phyloP scores from a whole-genome alignment of 2,329 filamentous ascomycete genomes.

The Fusarium protoensiforme region DNA sequence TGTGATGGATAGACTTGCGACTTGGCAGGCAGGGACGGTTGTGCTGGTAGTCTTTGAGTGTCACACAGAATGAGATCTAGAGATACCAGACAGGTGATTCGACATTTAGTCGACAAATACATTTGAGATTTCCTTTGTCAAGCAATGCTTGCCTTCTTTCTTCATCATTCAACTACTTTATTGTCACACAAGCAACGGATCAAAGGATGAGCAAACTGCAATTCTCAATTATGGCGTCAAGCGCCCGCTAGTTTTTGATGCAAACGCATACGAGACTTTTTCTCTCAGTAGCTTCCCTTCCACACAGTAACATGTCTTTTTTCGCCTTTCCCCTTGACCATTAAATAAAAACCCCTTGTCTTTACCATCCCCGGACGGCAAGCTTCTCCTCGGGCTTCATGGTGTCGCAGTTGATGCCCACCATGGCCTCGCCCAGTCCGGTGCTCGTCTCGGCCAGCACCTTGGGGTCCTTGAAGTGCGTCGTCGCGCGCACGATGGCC shows the following conservation, averaged over 20 bases:
- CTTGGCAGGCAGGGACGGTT: not conserved
- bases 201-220: not conserved
- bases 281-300: not conserved
- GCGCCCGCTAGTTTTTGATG: constrained; percentile 24
- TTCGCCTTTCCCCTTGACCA: constrained; percentile 10
- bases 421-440: constrained; percentile 97
- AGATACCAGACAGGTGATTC: not conserved
- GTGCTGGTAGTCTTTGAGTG: not conserved
- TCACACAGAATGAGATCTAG: not conserved
- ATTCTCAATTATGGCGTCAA: constrained; percentile 25
- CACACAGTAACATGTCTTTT: not conserved
- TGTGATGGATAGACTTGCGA: not conserved
- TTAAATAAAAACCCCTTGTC: not conserved
- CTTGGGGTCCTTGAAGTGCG: constrained; percentile 87
- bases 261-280: constrained; percentile 12
- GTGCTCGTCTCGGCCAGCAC: constrained; percentile 88
- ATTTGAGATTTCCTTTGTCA: not conserved
- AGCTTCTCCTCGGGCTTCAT: constrained; percentile 86
- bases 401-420: constrained; percentile 86
- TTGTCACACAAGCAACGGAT: not conserved
- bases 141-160: not conserved
- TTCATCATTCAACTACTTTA: not conserved
- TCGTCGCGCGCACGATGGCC: constrained; percentile 94
- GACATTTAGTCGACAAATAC: not conserved
- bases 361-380: constrained; percentile 85